Conservation (phyloP, 208 protist genomes). For the Leishmania gerbilli region DNA sequence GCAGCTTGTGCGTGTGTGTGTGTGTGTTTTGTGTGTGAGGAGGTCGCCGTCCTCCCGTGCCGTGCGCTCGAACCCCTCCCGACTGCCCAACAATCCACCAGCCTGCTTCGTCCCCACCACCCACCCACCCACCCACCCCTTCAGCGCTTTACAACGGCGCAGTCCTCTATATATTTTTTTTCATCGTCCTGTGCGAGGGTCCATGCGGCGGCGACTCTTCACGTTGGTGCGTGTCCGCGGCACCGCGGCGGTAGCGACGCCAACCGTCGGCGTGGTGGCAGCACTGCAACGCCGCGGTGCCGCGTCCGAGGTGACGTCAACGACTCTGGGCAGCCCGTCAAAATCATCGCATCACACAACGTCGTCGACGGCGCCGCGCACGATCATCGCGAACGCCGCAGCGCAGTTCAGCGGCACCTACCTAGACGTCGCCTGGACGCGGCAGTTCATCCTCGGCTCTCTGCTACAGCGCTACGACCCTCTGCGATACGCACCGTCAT, state of each 20-base stretch:
- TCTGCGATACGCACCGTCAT: neutral
- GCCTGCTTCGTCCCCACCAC: neutral
- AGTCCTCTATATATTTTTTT: neutral
- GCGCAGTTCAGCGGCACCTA: constrained; percentile 72
- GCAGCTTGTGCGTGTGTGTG: neutral
- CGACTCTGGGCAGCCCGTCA: neutral
- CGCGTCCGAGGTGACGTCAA: neutral
- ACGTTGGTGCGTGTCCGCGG: neutral
- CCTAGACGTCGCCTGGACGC: constrained; percentile 65
- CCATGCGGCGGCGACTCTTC: constrained; percentile 9
- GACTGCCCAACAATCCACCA: neutral
- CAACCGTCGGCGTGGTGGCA: neutral
- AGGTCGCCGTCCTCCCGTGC: neutral
- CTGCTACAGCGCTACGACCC: constrained; percentile 77
- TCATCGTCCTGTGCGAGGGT: neutral
- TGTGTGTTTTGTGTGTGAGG: too few relatives aligned
- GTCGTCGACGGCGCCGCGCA: neutral
- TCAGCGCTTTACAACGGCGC: neutral
- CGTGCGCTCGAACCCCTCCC: neutral
- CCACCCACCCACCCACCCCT: neutral
- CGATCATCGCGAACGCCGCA: constrained; percentile 7
- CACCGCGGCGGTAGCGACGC: neutral
- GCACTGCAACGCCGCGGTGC: neutral
- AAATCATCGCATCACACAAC: neutral
- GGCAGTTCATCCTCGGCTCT: constrained; percentile 78